Evolutionary conservation across 805 yeast genomes (phyloP), one percentile per base, ranked within the genome.

Genomic region (Schwanniomyces polymorphus): DNA sequence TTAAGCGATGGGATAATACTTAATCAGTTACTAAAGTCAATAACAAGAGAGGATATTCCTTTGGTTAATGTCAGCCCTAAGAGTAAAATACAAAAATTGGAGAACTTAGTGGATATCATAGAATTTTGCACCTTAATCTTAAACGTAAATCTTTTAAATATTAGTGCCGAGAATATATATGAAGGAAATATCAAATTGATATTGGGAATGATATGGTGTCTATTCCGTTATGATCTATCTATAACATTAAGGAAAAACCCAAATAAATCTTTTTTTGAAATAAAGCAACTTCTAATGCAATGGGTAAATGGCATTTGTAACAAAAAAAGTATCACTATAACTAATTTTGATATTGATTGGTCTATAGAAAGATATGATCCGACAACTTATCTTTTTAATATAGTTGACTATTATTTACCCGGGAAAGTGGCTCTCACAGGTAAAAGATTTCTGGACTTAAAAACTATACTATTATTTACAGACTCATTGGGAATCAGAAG

Each of bases 341-440:
- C 61, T 10, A 81, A 84, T 58, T 84, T 84, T 60, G 68, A 79
- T 34, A 60, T 72, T 31, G 76, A 80, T 53, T 84, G 88, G 88
- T 72, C 75, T 7, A 47, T 68, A 26, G 72, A 68, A 60, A 74
- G 58, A 72, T 83, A 27, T 55, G 68, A 60, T 72, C 85, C 57
- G 55, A 82, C 58, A 67, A 76, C 58, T 75, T 81, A 34, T 52
- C 80, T 51, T 47, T 78, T 53, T 59, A 67, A 59, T 54, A 72
- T 58, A 63, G 42, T 69, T 14, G 62, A 60, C 41, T 49, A 52
- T 45, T 70, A 68, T 49, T 54, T 58, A 10, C 46, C 53, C 2
- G 18, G 26, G 5, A 51, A 72, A 26, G 72, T 55, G 46, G 58
- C 59, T 11, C 54, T 52, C 14, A 52, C 23, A 17, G 52, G 29